A percentile compares a stretch with the other conserved stretches of the same genome.
Conservation (phyloP, 352 stramenopile species). For the Pythium coloratum region DNA sequence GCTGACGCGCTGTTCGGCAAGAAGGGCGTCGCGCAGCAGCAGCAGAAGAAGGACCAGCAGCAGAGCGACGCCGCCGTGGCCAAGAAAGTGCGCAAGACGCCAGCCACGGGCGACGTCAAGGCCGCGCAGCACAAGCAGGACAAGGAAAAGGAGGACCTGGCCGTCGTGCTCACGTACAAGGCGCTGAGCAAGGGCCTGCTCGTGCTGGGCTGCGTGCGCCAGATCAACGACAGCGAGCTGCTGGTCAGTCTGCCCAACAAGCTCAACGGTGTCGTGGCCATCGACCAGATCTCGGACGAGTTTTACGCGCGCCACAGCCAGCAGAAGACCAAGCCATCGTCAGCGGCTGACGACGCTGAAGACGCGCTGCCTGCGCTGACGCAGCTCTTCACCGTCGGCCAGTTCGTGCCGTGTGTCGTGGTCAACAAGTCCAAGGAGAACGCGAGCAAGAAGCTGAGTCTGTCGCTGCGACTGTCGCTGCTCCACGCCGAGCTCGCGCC, state of each 20-base stretch:
- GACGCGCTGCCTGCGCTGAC: slow-evolving; percentile 45
- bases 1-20: slow-evolving; percentile 80
- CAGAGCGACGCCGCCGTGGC: slow-evolving; percentile 29
- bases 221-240: slow-evolving; percentile 84
- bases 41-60: slow-evolving; percentile 19
- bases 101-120: slow-evolving; percentile 17
- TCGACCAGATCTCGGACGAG: slow-evolving; percentile 80
- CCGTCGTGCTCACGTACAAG: slow-evolving; percentile 70
- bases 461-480: slow-evolving; percentile 85
- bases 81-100: slow-evolving; percentile 27
- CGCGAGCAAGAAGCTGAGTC: slow-evolving; percentile 86
- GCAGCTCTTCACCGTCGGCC: slow-evolving; percentile 67
- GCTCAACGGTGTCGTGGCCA: slow-evolving; percentile 89
- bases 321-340: slow-evolving; percentile 29
- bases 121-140: slow-evolving; percentile 28
- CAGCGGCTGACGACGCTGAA: background rate
- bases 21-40: slow-evolving; percentile 48
- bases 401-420: slow-evolving; percentile 88
- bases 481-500: slow-evolving; percentile 81
- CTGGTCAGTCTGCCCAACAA: slow-evolving; percentile 93
- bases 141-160: slow-evolving; percentile 24
- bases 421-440: slow-evolving; percentile 68
- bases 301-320: slow-evolving; percentile 43
- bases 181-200: slow-evolving; percentile 61
- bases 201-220: slow-evolving; percentile 88